Evolutionary conservation across 2,329 filamentous ascomycete genomes (phyloP).

Genomic region (Aspergillus quadrilineatus): DNA sequence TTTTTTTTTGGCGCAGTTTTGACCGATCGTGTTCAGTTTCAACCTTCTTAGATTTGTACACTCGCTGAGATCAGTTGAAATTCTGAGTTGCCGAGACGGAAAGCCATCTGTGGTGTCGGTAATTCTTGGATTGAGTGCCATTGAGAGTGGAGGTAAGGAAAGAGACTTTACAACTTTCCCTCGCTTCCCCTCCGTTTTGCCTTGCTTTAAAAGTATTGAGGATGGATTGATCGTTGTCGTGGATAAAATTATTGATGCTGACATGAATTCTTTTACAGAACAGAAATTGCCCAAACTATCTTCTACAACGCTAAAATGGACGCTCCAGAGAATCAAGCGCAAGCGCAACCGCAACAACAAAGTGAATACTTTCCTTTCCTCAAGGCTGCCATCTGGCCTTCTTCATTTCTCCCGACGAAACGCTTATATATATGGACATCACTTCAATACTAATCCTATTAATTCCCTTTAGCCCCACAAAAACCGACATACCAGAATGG

Average conservation of each 20-base stretch:
- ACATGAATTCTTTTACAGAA: neutral
- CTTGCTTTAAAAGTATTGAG: neutral
- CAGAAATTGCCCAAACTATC: neutral
- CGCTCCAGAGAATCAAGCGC: constrained; percentile 25
- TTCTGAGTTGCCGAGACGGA: constrained; percentile 5
- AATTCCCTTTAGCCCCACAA: constrained; percentile 27
- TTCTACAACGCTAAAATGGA: constrained; percentile 27
- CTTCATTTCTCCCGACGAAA: too few species aligned
- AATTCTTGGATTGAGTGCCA: neutral
- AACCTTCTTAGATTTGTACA: neutral
- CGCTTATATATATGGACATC: too few species aligned
- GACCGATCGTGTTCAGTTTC: neutral
- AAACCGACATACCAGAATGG: constrained; percentile 33
- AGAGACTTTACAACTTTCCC: neutral
- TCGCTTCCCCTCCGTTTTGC: neutral
- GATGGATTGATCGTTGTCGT: neutral
- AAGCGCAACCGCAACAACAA: constrained; percentile 33
- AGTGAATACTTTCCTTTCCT: constrained; percentile 25
- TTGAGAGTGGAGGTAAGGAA: neutral
- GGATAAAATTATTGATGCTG: neutral
- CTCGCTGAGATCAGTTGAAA: neutral
- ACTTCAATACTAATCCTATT: constrained; percentile 18
- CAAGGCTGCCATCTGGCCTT: constrained; percentile 13
- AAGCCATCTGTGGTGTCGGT: neutral
- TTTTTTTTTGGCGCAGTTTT: constrained; percentile 16